phyloP scores from a whole-genome alignment of 768 basidiomycete genomes.

The Leccinellum albellum region DNA sequence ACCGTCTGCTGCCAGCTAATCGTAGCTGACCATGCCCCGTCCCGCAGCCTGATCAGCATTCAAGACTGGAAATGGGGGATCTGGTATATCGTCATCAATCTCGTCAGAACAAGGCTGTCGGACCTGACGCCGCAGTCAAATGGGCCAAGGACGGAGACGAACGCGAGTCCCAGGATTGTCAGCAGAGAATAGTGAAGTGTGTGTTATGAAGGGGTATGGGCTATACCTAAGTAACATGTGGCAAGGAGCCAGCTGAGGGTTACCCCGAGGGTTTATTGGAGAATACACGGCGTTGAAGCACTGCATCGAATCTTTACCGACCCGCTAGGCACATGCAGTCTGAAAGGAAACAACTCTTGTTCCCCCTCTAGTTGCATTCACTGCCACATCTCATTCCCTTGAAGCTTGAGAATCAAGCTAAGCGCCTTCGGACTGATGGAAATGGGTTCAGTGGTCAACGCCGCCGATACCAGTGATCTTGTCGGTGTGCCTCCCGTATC shows the following conservation, averaged over 20 bases:
- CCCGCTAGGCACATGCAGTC: not conserved
- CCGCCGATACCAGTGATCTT: not conserved
- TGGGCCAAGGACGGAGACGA: constrained; percentile 95
- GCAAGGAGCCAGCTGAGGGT: no score
- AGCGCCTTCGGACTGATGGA: not conserved
- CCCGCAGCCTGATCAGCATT: not conserved
- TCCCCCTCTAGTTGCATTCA: not conserved
- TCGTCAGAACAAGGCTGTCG: constrained; percentile 85
- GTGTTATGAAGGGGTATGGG: not conserved
- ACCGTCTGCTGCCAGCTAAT: not conserved
- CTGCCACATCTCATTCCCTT: not conserved
- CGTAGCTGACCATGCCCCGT: not conserved
- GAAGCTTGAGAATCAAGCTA: not conserved
- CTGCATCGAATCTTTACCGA: constrained; percentile 81
- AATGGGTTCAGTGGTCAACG: not conserved
- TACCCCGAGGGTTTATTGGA: constrained; percentile 40
- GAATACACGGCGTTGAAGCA: constrained; percentile 85
- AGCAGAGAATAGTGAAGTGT: constrained; percentile 75
- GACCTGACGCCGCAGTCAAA: constrained; percentile 62
- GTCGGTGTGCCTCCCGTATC: not conserved
- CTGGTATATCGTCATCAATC: not conserved
- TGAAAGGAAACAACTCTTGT: not conserved
- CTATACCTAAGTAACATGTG: no score
- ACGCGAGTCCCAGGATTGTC: constrained; percentile 82
- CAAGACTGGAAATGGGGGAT: not conserved